Conservation (phyloP, 2,329 filamentous ascomycete species). For the Lasiodiplodia hormozganensis region DNA sequence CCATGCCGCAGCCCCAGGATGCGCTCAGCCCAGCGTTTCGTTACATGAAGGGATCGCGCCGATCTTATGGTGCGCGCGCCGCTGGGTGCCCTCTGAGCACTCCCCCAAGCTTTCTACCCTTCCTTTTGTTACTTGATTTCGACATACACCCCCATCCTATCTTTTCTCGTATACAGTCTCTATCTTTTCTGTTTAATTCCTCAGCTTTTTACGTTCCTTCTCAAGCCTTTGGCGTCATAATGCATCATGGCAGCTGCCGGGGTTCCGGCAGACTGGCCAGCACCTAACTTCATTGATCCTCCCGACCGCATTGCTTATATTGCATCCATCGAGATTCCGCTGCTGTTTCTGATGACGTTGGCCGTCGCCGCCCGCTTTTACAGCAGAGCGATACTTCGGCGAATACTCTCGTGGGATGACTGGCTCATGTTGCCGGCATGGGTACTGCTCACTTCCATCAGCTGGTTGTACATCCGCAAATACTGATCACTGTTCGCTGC, state of each 20-base stretch:
- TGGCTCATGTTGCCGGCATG: conserved; percentile 38
- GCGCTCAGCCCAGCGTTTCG: not conserved
- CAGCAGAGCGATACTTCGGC: conserved; percentile 36
- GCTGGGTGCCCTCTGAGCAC: conserved; percentile 4
- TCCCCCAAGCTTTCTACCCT: conserved; percentile 7
- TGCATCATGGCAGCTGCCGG: conserved; percentile 23
- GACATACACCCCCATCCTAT: conserved; percentile 1
- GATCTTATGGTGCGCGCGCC: conserved; percentile 21
- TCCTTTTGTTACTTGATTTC: conserved; percentile 2
- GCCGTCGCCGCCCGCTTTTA: conserved; percentile 34
- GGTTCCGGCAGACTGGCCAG: conserved; percentile 25
- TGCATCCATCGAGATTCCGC: conserved; percentile 26
- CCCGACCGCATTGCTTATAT: conserved; percentile 17
- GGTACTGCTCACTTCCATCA: conserved; percentile 30
- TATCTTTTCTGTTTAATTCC: not conserved
- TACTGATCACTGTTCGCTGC: not conserved
- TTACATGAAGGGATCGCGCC: conserved; percentile 22
- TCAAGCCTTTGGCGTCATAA: conserved; percentile 16
- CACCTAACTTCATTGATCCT: conserved; percentile 29
- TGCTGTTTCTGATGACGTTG: conserved; percentile 26
- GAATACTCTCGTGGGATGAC: conserved; percentile 37
- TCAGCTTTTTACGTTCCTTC: not conserved
- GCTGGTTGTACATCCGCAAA: not conserved
- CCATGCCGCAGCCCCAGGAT: conserved; percentile 3
- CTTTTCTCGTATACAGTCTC: not conserved